Conservation (phyloP, 768 basidiomycete species). For the Leucocoprinus leucothites region DNA sequence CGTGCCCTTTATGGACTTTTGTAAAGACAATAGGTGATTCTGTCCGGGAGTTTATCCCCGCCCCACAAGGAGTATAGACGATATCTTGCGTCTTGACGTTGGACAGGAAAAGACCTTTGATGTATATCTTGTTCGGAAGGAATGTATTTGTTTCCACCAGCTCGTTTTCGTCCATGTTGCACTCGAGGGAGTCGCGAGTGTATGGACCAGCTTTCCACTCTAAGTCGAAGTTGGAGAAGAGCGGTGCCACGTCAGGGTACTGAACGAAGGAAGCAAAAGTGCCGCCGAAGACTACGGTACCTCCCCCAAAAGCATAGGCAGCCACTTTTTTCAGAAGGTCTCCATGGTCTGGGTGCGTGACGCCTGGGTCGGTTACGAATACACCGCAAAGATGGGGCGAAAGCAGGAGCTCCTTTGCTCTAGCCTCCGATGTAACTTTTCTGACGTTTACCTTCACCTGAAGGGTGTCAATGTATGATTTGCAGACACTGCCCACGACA, state of each 20-base stretch:
- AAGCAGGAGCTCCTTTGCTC: constrained; percentile 20
- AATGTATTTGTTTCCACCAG: constrained; percentile 15
- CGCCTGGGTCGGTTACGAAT: constrained; percentile 25
- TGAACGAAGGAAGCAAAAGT: constrained; percentile 19
- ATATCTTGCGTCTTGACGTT: constrained; percentile 19
- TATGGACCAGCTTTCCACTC: constrained; percentile 18
- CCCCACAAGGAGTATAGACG: constrained; percentile 21
- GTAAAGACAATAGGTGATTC: constrained; percentile 26
- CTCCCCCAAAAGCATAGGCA: constrained; percentile 24
- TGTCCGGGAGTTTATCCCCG: neutral
- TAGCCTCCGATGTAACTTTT: constrained; percentile 13
- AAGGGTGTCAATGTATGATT: constrained; percentile 15
- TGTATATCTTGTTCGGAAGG: constrained; percentile 20
- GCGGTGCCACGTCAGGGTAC: constrained; percentile 15
- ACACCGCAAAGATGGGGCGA: constrained; percentile 25
- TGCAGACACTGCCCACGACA: constrained; percentile 4
- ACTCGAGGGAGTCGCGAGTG: constrained; percentile 15
- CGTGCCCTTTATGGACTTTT: constrained; percentile 22
- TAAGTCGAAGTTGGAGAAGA: constrained; percentile 21
- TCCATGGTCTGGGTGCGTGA: constrained; percentile 18
- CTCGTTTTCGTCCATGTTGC: constrained; percentile 6
- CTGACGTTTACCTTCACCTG: constrained; percentile 17
- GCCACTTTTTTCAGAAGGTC: constrained; percentile 21
- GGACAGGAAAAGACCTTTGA: constrained; percentile 26
- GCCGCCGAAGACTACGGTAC: constrained; percentile 27